These are phyloP conservation scores for Sugiyamaella grinbergsii DNA, from an alignment of 1,139 yeast genomes.

Conservation along the genomic window DNA sequence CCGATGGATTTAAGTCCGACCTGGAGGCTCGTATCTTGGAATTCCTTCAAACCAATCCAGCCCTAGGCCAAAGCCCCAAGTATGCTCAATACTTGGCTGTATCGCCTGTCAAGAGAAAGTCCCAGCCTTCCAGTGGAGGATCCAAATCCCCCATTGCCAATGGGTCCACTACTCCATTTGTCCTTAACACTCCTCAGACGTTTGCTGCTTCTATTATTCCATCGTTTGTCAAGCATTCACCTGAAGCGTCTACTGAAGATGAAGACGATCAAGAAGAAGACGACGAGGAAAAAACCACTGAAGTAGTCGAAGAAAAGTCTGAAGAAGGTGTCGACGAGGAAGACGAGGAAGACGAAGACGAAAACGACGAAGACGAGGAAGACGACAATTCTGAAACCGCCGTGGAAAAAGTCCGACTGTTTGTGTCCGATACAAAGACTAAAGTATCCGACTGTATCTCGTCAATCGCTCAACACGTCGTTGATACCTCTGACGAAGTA, in stretches of 20 bases:
- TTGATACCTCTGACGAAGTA: slow-evolving; percentile 23
- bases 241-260: slow-evolving; percentile 12
- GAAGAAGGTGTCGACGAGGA: slow-evolving; percentile 16
- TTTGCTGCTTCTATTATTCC: slow-evolving; percentile 1
- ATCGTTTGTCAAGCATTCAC: not conserved
- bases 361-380: slow-evolving; percentile 26
- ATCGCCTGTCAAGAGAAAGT: slow-evolving; percentile 35
- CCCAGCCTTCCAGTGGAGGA: slow-evolving; percentile 2
- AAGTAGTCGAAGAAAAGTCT: not conserved
- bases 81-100: slow-evolving; percentile 28
- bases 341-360: slow-evolving; percentile 23
- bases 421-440: slow-evolving; percentile 21
- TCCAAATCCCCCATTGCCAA: slow-evolving; percentile 4
- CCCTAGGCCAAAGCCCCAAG: slow-evolving; percentile 25
- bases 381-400: slow-evolving; percentile 15
- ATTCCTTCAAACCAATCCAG: slow-evolving; percentile 29
- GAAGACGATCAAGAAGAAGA: slow-evolving; percentile 24
- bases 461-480: slow-evolving; percentile 20
- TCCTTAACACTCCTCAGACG: slow-evolving; percentile 14
- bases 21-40: slow-evolving; percentile 36
- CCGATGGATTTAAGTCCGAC: slow-evolving; percentile 35
- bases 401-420: slow-evolving; percentile 9
- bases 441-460: no score
- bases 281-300: slow-evolving; percentile 17
- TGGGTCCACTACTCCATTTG: slow-evolving; percentile 12